Evolutionary conservation across 2,329 filamentous ascomycete species (phyloP), one percentile per base, ranked within the genome.

Genomic region (Volutella citrinella): DNA sequence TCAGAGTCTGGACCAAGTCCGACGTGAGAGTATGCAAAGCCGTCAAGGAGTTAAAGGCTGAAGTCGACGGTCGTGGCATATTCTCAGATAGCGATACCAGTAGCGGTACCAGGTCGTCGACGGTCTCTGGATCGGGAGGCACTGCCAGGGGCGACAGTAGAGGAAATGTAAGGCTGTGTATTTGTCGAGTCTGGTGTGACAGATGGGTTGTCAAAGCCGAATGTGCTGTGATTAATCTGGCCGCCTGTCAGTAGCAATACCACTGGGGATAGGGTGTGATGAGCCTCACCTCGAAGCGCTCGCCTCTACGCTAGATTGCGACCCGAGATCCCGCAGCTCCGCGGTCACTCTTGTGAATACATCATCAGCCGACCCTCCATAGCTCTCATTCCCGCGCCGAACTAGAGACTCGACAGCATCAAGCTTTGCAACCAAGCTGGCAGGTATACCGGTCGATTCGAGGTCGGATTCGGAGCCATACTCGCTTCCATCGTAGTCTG

Each of bases 1-100:
- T 88, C 28, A 98, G 76, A 7, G 87, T 87, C 52, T 87, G 78
- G 8, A 91, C 78, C 18, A 91, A 68, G 42, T 89, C 84, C 17
- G 77, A 69, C 0, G 85, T 90, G 44, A 87, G 71, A 7, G 76
- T 71, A 55, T 87, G 82, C 32, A 91, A 72, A 15, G 78, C 74
- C 38, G 80, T 73, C 27, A 90, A 66, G 9, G 84, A 86, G 48
- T 74, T 72, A 48, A 84, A 74, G 2, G 79, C 78, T 11, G 74
- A 55, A 42, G 83, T 75, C 24, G 75, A 73, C 5, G 78, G 76
- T 11, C 74, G 72, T 5, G 86, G 84, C 66, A 90, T 80, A 41
- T 74, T 69, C 39, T 83, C 75, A 9, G 78, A 72, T 9, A 89
- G 73, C 9, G 74, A 70, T 8, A 80, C 57, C 25, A 90, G 73